Evolutionary conservation across 768 basidiomycete species (phyloP), one percentile per base, ranked within the genome.

Genomic region (Suillus cothurnatus): DNA sequence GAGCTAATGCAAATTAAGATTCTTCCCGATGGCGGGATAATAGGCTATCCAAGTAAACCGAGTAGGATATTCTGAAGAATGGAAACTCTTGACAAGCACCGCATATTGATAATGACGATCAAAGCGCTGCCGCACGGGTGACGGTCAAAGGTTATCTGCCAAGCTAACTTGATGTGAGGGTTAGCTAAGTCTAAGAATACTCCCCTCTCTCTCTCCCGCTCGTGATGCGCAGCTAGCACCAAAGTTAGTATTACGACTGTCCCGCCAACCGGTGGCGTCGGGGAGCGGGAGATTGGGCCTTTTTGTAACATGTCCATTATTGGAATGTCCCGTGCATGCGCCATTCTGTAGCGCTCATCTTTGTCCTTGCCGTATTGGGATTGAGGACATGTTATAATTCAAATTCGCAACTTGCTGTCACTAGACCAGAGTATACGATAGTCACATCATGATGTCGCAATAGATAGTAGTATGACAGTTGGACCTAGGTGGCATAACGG

Each of bases 241-340:
- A 39, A 38, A 39, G 17, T 28, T 19, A 58, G 57, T 39, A 23
- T 26, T 15, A 23, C 34, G 6, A 56, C 49, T 56, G 14, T 39
- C 57, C 57, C 57, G 57, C 57, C 57, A 28, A 28, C 57, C 57
- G 57, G 57, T 59, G 57, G 57, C 57, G 57, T 41, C 57, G 57
- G 57, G 57, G 26, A n/a, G 57, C 57, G 57, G 57, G 57, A 36
- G 14, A 23, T n/a, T 36, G 31, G 21, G 12, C 7, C 7, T n/a
- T 56, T 34, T 56, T 56, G 32, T 36, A 23, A 23, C 14, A 36
- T 23, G 7, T 6, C n/a, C n/a, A 15, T 19, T 19, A 38, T 23
- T 39, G 15, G 57, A 23, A 56, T 11, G 23, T 14, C 32, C 32
- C 3, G 53, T 21, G 26, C 6, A 15, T 5, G 53, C 32, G 14